Evolutionary conservation across 1,139 yeast genomes (phyloP), one percentile per base, ranked within the genome.

Genomic region (Trichomonascaceae sp.): DNA sequence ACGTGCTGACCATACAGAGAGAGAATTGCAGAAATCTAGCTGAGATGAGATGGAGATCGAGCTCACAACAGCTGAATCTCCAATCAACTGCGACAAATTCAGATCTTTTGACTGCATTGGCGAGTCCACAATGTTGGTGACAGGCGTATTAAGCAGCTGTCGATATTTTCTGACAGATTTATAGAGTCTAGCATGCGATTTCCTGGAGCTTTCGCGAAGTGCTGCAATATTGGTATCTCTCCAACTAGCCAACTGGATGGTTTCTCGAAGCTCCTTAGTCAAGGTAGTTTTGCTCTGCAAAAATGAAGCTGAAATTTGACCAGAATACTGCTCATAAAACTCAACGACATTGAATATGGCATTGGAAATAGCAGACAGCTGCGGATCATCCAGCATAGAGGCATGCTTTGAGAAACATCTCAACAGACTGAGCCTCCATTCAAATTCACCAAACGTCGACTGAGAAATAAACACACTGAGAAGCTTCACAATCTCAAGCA

Each of bases 181-280:
- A 78, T 85, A 93, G 56, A 95, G 81, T 62, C 78, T 83, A 59
- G 83, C 81, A 66, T 95, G 99, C 0, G 98, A 90, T 53, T 85
- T 81, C 61, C 88, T 83, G 3, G 99, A 93, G 71, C 96, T 88
- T 70, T 91, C 97, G 62, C 88, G 89, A 62, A 95, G 77, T 0
- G 99, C 96, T 66, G 86, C 95, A 49, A 90, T 83, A 64, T 95
- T 95, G 12, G 91, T 93, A 70, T 95, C 99, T 64, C 91, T 90
- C 98, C 99, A 95, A 66, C 96, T 87, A 1, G 98, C 97, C 32
- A 95, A 75, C 51, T 89, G 73, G 50, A 93, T 89, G 4, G 90
- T 85, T 57, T 95, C 99, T 47, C 82, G 77, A 24, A 93, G 80
- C 53, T 89, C 93, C 65, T 90, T 91, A 58, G 85, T 90, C 44